Evolutionary conservation across 345 rosid genomes (phyloP).

Genomic region (Geranium brycei): DNA sequence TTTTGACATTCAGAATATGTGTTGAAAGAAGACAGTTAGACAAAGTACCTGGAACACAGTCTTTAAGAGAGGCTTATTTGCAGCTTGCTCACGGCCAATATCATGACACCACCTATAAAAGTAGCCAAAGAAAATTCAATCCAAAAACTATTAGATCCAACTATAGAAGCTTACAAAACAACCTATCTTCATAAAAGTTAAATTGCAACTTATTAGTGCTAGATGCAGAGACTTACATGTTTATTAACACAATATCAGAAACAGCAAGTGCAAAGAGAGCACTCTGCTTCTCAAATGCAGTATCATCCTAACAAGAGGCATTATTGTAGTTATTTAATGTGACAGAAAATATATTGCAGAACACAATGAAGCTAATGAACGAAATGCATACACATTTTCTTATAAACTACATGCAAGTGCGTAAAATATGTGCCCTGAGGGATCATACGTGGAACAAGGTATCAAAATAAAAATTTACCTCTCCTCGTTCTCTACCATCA

Average conservation of each 20-base stretch:
- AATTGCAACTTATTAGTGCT: not conserved
- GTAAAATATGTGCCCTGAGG: no score
- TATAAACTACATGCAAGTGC: no score
- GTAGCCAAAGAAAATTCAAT: slow-evolving; percentile 12
- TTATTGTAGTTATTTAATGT: not conserved
- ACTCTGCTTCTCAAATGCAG: slow-evolving; percentile 99
- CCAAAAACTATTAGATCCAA: slow-evolving; percentile 5
- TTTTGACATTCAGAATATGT: slow-evolving; percentile 7
- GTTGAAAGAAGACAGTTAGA: slow-evolving; percentile 9
- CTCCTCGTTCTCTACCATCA: slow-evolving; percentile 99
- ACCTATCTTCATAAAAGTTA: not conserved
- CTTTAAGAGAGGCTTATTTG: slow-evolving; percentile 93
- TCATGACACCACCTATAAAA: slow-evolving; percentile 96
- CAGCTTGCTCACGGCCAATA: slow-evolving; percentile 99
- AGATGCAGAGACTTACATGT: slow-evolving; percentile 53
- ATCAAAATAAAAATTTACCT: slow-evolving; percentile 34
- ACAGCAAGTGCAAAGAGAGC: slow-evolving; percentile 98
- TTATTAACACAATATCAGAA: slow-evolving; percentile 93
- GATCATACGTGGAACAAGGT: not conserved
- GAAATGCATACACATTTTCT: no score
- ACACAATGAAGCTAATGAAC: not conserved
- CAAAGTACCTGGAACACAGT: slow-evolving; percentile 86
- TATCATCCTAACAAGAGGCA: slow-evolving; percentile 61
- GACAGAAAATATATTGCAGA: not conserved
- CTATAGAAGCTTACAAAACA: not conserved